A percentile compares a stretch with the other conserved stretches of the same genome.
phyloP scores from a whole-genome alignment of 2,329 filamentous ascomycete genomes.

The Cordyceps cateniannulata region DNA sequence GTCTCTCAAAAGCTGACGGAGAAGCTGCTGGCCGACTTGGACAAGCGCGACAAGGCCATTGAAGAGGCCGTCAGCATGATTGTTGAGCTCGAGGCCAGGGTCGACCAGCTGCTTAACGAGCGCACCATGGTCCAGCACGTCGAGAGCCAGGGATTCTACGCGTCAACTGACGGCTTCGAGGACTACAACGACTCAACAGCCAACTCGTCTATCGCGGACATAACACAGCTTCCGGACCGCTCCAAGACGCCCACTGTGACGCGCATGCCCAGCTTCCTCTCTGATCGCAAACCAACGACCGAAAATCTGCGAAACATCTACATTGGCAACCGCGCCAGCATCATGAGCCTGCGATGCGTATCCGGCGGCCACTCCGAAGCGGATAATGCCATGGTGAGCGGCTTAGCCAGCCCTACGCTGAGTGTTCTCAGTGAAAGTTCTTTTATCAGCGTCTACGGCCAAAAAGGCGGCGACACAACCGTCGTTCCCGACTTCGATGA shows the following conservation, averaged over 20 bases:
- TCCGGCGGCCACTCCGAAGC: slow-evolving; percentile 34
- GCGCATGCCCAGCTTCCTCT: slow-evolving; percentile 60
- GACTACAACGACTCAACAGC: slow-evolving; percentile 19
- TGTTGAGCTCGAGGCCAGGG: slow-evolving; percentile 53
- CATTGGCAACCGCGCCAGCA: slow-evolving; percentile 41
- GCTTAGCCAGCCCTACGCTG: slow-evolving; percentile 50
- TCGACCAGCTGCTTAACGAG: slow-evolving; percentile 48
- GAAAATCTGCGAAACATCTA: slow-evolving; percentile 57
- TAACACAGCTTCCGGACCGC: slow-evolving; percentile 12
- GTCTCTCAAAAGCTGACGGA: slow-evolving; percentile 54
- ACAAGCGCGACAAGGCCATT: slow-evolving; percentile 63
- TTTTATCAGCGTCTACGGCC: slow-evolving; percentile 58
- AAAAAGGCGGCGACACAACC: slow-evolving; percentile 26
- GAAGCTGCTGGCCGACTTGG: slow-evolving; percentile 51
- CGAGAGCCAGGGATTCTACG: slow-evolving; percentile 35
- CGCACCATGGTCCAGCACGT: slow-evolving; percentile 46
- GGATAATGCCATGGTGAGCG: slow-evolving; percentile 27
- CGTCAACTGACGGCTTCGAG: slow-evolving; percentile 22
- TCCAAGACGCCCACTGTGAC: slow-evolving; percentile 35
- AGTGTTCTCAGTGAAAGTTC: slow-evolving; percentile 63
- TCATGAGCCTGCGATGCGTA: slow-evolving; percentile 43
- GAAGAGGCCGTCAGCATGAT: slow-evolving; percentile 67
- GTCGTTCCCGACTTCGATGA: slow-evolving; percentile 24
- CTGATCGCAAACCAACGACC: slow-evolving; percentile 51
- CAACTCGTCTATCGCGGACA: slow-evolving; percentile 18